Conservation (phyloP, 768 basidiomycete species). For the Suillus alpinus region DNA sequence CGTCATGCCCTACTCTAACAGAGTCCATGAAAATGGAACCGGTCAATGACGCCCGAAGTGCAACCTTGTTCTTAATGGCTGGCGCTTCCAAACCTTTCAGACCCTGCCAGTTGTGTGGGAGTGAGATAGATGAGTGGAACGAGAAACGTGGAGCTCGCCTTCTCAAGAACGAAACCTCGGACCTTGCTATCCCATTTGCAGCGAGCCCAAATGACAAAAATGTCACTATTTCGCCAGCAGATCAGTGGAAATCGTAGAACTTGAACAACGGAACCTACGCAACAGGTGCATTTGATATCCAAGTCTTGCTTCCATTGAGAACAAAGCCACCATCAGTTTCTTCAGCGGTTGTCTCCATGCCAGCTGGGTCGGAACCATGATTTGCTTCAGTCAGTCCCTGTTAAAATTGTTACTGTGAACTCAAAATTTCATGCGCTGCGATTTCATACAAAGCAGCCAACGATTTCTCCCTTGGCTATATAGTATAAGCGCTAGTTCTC, state of each 20-base stretch:
- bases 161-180: conserved; percentile 88
- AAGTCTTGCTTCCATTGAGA: conserved; percentile 91
- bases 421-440: background rate
- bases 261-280: conserved; percentile 51
- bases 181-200: conserved; percentile 93
- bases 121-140: background rate
- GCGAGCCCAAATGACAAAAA: conserved; percentile 92
- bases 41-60: conserved; percentile 80
- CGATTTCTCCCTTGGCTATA: conserved; percentile 76
- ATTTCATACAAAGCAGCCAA: conserved; percentile 86
- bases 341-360: conserved; percentile 93
- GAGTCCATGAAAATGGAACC: conserved; percentile 92
- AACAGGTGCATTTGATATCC: conserved; percentile 93
- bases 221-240: conserved; percentile 48
- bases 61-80: conserved; percentile 89
- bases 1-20: conserved; percentile 70
- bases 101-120: conserved; percentile 46
- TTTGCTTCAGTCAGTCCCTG: conserved; percentile 96
- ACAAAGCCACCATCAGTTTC: conserved; percentile 84
- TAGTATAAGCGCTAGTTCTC: conserved; percentile 7
- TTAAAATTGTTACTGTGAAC: conserved; percentile 4
- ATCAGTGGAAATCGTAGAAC: conserved; percentile 9
- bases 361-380: conserved; percentile 94
- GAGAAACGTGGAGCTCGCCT: conserved; percentile 43
- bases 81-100: conserved; percentile 80